A percentile compares a stretch with the other conserved stretches of the same genome.
Evolutionary conservation across 1,284 basidiomycete species (phyloP).

Genomic region (Ustilago tritici): DNA sequence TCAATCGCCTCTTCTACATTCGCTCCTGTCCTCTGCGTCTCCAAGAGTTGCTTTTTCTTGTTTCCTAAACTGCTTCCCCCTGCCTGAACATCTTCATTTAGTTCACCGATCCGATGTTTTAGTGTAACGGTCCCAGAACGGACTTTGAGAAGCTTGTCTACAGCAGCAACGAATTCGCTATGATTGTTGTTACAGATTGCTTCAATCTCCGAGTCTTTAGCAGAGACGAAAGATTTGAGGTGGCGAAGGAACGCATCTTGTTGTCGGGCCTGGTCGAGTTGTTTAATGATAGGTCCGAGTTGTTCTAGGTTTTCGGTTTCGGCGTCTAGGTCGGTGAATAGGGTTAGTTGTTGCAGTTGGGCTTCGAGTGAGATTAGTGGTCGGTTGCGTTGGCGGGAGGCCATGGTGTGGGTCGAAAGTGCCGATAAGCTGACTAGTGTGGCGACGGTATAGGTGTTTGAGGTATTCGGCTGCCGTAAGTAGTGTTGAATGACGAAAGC

Average conservation of each 20-base stretch:
- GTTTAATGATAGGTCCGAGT: conserved; percentile 69
- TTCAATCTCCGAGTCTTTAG: conserved; percentile 96
- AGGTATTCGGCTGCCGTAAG: no score
- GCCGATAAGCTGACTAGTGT: not conserved
- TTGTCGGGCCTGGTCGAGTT: conserved; percentile 86
- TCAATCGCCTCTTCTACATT: conserved; percentile 98
- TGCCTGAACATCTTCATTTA: conserved; percentile 74
- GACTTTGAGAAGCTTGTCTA: conserved; percentile 93
- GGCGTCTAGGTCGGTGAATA: conserved; percentile 63
- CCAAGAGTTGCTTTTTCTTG: conserved; percentile 73
- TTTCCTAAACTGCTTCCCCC: conserved; percentile 60
- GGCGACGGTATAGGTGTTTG: not conserved
- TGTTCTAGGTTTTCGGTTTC: conserved; percentile 68
- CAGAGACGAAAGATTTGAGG: conserved; percentile 85
- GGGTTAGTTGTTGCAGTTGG: conserved; percentile 68
- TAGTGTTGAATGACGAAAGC: no score
- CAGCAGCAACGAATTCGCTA: conserved; percentile 95
- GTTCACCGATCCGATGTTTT: conserved; percentile 73
- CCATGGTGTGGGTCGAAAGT: conserved; percentile 25
- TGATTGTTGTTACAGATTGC: conserved; percentile 95
- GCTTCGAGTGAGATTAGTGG: conserved; percentile 67
- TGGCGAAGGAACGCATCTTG: conserved; percentile 91
- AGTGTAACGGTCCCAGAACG: conserved; percentile 77
- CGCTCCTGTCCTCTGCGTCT: conserved; percentile 88
- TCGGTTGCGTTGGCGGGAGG: conserved; percentile 36